Percentiles rank a stretch among this genome's conserved stretches.
phyloP scores from a whole-genome alignment of 2,329 filamentous ascomycete species.

The Neodidymelliopsis sp. region DNA sequence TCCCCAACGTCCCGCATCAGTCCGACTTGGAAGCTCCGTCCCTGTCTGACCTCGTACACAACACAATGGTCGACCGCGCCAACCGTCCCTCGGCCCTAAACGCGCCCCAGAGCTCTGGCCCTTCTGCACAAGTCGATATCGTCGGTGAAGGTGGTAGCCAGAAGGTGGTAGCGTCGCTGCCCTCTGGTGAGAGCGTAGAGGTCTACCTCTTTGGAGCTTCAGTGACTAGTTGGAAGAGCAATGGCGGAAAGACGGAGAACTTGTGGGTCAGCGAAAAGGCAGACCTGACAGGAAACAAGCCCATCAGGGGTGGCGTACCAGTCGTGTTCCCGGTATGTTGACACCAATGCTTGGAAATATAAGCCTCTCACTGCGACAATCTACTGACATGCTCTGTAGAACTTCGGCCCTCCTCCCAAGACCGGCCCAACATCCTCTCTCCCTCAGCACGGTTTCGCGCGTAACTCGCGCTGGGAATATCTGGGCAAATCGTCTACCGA shows the following conservation, averaged over 20 bases:
- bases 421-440: constrained; percentile 79
- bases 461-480: constrained; percentile 90
- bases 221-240: constrained; percentile 90
- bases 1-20: constrained; percentile 9
- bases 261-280: constrained; percentile 85
- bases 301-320: constrained; percentile 90
- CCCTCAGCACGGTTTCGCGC: constrained; percentile 93
- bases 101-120: constrained; percentile 67
- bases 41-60: constrained; percentile 7
- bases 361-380: not conserved
- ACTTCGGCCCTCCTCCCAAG: constrained; percentile 80
- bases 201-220: constrained; percentile 92
- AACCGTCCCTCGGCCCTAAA: constrained; percentile 79
- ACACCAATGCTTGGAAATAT: not conserved
- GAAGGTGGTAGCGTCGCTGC: constrained; percentile 79
- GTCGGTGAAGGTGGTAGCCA: constrained; percentile 74
- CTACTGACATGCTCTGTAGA: constrained; percentile 56
- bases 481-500: constrained; percentile 85
- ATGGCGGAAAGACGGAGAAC: constrained; percentile 75
- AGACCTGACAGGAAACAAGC: constrained; percentile 83
- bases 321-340: constrained; percentile 85
- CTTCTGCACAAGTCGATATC: constrained; percentile 75
- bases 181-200: constrained; percentile 85
- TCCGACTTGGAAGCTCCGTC: constrained; percentile 6
- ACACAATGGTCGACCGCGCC: constrained; percentile 77